Evolutionary conservation across 1,284 basidiomycete species (phyloP).

Genomic region (Sporisorium sorghi): DNA sequence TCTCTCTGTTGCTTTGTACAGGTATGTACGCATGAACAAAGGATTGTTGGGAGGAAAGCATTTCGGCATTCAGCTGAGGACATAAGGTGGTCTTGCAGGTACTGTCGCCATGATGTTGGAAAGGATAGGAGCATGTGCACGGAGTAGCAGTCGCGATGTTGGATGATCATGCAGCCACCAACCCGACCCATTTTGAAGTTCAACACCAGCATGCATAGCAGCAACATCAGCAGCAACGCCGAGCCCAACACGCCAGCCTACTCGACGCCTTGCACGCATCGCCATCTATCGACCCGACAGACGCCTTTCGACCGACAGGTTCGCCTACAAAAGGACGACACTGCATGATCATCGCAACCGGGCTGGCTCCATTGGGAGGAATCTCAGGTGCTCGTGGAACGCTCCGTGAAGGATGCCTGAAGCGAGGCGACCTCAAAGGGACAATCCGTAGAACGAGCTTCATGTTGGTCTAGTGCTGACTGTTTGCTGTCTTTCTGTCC

Average conservation of each 20-base stretch:
- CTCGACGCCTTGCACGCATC: not conserved
- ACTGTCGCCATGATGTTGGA: conserved; percentile 13
- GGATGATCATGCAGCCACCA: conserved; percentile 33
- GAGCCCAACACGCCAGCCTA: not conserved
- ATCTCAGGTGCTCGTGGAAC: conserved; percentile 31
- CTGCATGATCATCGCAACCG: conserved; percentile 20
- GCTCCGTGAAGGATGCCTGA: conserved; percentile 38
- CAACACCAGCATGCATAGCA: conserved; percentile 4
- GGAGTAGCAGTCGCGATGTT: conserved; percentile 15
- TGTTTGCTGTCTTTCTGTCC: conserved; percentile 58
- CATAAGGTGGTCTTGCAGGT: conserved; percentile 21
- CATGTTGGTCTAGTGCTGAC: conserved; percentile 60
- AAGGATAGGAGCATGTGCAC: not conserved
- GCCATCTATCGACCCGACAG: not conserved
- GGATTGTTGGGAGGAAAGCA: conserved; percentile 17
- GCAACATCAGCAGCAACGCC: conserved; percentile 8
- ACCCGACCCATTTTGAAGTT: conserved; percentile 21
- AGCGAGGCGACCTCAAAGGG: conserved; percentile 22
- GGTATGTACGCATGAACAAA: conserved; percentile 33
- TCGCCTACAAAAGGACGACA: not conserved
- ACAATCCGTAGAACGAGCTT: conserved; percentile 47
- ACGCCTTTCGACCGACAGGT: not conserved
- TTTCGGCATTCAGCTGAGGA: conserved; percentile 30
- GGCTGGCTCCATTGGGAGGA: not conserved
- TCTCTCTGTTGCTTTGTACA: conserved; percentile 8